Evolutionary conservation across 1,284 basidiomycete species (phyloP).

Genomic region (Ceratobasidium sp.): DNA sequence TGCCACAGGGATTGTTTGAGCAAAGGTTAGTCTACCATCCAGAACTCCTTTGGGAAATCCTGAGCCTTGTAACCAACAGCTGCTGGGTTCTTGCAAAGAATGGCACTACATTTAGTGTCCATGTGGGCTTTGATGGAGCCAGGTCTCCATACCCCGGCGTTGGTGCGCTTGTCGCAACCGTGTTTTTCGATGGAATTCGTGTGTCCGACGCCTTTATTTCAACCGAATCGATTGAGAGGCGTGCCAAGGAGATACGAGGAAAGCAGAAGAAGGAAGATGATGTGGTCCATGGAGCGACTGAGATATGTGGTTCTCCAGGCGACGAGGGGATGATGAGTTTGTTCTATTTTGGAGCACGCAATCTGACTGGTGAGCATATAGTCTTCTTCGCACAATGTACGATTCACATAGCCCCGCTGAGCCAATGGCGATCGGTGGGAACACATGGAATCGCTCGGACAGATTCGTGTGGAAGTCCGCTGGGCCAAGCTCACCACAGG

Average conservation of each 20-base stretch:
- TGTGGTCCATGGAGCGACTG: not conserved
- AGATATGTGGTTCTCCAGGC: not conserved
- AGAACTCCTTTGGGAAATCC: too few relatives aligned
- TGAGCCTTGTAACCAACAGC: not conserved
- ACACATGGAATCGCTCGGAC: too few relatives aligned
- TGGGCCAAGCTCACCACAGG: too few relatives aligned
- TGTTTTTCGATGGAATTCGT: not conserved
- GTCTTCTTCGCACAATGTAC: too few relatives aligned
- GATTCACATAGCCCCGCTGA: too few relatives aligned
- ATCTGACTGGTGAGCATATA: not conserved
- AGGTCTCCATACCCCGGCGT: not conserved
- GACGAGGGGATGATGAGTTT: conserved; percentile 1
- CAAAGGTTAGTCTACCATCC: not conserved
- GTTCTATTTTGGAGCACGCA: not conserved
- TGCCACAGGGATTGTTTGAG: not conserved
- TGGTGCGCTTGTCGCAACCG: not conserved
- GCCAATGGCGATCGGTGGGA: too few relatives aligned
- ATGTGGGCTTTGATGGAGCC: not conserved
- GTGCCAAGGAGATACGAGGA: not conserved
- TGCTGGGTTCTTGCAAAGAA: not conserved
- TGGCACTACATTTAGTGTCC: not conserved
- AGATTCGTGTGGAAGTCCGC: too few relatives aligned
- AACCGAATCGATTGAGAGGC: not conserved
- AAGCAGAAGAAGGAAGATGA: not conserved
- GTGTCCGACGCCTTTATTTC: not conserved